phyloP scores from a whole-genome alignment of 345 rosid species.

The Lepidium aucheri region DNA sequence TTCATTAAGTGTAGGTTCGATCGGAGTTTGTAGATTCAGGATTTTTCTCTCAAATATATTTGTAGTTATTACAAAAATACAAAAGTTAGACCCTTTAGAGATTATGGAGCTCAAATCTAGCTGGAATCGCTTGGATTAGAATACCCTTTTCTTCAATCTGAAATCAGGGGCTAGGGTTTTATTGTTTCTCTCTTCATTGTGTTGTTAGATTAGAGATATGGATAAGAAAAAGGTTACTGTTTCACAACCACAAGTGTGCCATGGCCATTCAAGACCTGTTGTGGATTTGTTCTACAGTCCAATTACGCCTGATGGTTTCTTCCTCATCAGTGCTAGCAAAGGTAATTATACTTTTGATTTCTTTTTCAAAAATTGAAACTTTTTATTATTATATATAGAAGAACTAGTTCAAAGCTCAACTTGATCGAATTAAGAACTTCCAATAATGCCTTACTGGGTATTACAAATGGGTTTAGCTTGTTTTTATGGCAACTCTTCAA shows the following conservation, averaged over 20 bases:
- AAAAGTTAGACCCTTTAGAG: neutral
- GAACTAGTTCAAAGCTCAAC: neutral
- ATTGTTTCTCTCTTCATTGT: neutral
- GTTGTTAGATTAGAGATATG: conserved; percentile 24
- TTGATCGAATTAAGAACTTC: neutral
- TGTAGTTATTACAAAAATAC: neutral
- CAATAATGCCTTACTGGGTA: neutral
- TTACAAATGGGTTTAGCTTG: neutral
- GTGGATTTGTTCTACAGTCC: conserved; percentile 73
- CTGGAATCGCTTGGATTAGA: neutral
- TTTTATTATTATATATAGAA: neutral
- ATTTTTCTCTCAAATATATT: neutral
- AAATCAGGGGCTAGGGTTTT: conserved; percentile 9
- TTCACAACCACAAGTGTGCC: conserved; percentile 75
- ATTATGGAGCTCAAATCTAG: neutral
- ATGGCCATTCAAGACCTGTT: conserved; percentile 81
- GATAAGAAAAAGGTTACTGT: conserved; percentile 65
- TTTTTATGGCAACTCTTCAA: neutral
- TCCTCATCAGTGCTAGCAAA: conserved; percentile 77
- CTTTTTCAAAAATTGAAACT: neutral
- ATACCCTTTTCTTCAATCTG: neutral
- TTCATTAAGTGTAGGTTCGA: neutral
- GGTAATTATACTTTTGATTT: conserved; percentile 26
- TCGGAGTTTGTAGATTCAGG: neutral
- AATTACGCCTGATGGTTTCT: conserved; percentile 71